Base-by-base conservation (phyloP, 257 asterid species). In the Nicotiana sylvestris region DNA sequence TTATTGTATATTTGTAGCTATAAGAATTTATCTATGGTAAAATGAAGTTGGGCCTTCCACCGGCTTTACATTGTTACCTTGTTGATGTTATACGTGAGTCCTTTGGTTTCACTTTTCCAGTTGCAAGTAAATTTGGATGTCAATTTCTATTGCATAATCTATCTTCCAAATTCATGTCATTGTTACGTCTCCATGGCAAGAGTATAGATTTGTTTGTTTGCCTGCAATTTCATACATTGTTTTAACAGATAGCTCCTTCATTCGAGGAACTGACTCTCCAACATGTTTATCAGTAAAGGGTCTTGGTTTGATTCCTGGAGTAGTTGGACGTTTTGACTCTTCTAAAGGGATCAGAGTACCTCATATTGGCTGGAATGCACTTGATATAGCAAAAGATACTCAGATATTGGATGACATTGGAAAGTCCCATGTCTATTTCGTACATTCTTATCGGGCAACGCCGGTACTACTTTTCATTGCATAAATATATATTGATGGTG, bases 361-460 rank as follows among this genome's bases (percentile, higher is more conserved):
- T 85, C 99, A 96, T 88, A 96, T 96, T 88, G 99, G 99, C 65
- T 96, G 98, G 99, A 93, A 96, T 89, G 95, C 98, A 60, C 86
- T 96, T 81, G 85, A 93, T 80, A 80, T 90, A 82, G 85, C 79
- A 55, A 88, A 88, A 70, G 95, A 90, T 65, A 81, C 95, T 33
- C 89, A 88, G 49, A 94, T 96, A 83, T 85, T 96, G 93, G 97
- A 94, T 83, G 98, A 92, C 79, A 84, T 96, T 82, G 97, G 90
- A 82, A 88, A 85, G 77, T 91, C 86, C 25, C 99, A 96, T 90
- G 99, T 96, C 89, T 96, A 96, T 82, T 96, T 94, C 81, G 99
- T 96, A 82, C 99, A 94, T 87, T 96, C 98, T 64, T 96, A 94
- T 81, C 98, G 98, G 29, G 99, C 98, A 78, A 87, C 87, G 67